Evolutionary conservation across 768 basidiomycete species (phyloP).

Genomic region (Tephrocybe sp.): DNA sequence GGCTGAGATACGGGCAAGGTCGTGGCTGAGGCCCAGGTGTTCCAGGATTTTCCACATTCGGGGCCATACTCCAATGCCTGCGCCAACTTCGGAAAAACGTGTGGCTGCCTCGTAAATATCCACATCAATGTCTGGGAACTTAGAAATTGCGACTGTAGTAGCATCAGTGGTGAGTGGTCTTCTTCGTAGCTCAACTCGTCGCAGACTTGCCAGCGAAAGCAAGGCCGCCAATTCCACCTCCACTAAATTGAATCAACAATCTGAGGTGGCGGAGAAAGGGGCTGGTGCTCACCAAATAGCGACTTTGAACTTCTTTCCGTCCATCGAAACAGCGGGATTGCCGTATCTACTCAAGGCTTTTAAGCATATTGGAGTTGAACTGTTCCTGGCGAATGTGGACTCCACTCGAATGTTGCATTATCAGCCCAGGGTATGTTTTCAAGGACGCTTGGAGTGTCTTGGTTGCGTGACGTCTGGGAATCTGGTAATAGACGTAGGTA

Average conservation of each 20-base stretch:
- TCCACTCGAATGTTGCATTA: too few relatives aligned
- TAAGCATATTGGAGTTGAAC: too few relatives aligned
- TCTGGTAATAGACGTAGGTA: too few relatives aligned
- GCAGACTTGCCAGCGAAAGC: slow-evolving; percentile 17
- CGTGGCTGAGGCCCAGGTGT: slow-evolving; percentile 38
- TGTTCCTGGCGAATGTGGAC: too few relatives aligned
- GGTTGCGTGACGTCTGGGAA: too few relatives aligned
- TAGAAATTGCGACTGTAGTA: slow-evolving; percentile 19
- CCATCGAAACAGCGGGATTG: too few relatives aligned
- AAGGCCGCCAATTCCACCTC: slow-evolving; percentile 30
- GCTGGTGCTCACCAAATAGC: too few relatives aligned
- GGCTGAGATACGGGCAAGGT: slow-evolving; percentile 23
- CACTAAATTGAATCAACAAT: slow-evolving; percentile 12
- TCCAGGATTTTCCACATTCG: slow-evolving; percentile 41
- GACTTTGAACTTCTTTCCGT: too few relatives aligned
- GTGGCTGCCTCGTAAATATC: slow-evolving; percentile 42
- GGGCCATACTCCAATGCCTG: slow-evolving; percentile 38
- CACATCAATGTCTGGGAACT: slow-evolving; percentile 37
- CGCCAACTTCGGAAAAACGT: slow-evolving; percentile 36
- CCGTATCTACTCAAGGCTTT: too few relatives aligned
- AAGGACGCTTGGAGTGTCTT: too few relatives aligned
- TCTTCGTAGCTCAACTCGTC: not conserved
- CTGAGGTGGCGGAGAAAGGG: not conserved
- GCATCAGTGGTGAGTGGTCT: not conserved
- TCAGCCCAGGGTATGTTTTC: too few relatives aligned